These are phyloP conservation scores for Pyrenula massariospora DNA, from an alignment of 495 filamentous ascomycete genomes.

Conservation along the genomic window DNA sequence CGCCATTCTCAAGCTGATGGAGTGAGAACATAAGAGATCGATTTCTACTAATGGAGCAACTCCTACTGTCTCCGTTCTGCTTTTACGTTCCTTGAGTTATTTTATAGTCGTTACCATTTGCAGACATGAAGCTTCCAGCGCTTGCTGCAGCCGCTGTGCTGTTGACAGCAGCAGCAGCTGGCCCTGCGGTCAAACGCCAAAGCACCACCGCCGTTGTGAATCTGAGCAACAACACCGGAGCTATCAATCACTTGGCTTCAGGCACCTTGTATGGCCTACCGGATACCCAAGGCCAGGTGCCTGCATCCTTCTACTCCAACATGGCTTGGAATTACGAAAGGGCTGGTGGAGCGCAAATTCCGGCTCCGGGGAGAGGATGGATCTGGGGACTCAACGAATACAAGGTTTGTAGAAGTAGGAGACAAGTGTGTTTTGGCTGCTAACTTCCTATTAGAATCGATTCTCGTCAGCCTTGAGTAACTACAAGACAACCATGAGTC, in stretches of 20 bases:
- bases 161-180: not conserved
- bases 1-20: too few relatives aligned
- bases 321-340: constrained; percentile 21
- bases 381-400: constrained; percentile 20
- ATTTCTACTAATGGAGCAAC: too few relatives aligned
- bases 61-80: too few relatives aligned
- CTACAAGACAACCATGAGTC: constrained; percentile 17
- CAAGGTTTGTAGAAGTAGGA: constrained; percentile 4
- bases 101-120: too few relatives aligned
- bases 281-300: constrained; percentile 12
- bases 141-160: not conserved
- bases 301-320: constrained; percentile 8
- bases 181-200: not conserved
- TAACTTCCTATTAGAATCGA: constrained; percentile 7
- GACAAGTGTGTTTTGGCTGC: not conserved
- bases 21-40: too few relatives aligned
- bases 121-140: not conserved
- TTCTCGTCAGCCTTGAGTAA: constrained; percentile 19
- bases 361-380: constrained; percentile 19
- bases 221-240: not conserved
- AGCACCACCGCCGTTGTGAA: not conserved
- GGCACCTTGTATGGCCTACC: constrained; percentile 16
- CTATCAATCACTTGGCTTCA: constrained; percentile 6
- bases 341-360: constrained; percentile 20
- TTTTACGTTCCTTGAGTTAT: too few relatives aligned